These are phyloP conservation scores for Lodderomyces pseudojiufengensis DNA, from an alignment of 1,139 yeast genomes.

Conservation along the genomic window DNA sequence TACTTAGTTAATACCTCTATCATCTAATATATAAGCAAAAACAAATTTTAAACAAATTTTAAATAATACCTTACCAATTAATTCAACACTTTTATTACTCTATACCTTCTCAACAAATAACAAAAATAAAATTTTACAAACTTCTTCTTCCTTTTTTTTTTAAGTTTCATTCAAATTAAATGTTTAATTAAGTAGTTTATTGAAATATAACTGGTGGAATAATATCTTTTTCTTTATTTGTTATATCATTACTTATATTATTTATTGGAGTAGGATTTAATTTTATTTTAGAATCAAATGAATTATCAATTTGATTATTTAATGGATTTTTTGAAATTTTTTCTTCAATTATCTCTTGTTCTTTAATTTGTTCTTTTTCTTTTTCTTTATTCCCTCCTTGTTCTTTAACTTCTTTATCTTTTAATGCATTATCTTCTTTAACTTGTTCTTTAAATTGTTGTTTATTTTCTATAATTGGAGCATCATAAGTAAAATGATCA, in stretches of 20 bases:
- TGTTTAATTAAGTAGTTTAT: constrained; percentile 30
- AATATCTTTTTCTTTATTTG: constrained; percentile 6
- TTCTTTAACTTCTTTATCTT: too few relatives aligned
- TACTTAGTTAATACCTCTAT: too few relatives aligned
- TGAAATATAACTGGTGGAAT: constrained; percentile 8
- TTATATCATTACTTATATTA: constrained; percentile 3
- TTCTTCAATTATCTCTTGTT: too few relatives aligned
- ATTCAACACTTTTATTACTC: constrained; percentile 59
- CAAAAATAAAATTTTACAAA: too few relatives aligned
- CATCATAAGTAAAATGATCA: constrained; percentile 32
- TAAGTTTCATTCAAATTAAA: too few relatives aligned
- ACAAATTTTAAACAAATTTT: too few relatives aligned
- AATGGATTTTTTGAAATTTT: constrained; percentile 1
- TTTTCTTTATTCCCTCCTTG: not conserved
- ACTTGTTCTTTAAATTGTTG: not conserved
- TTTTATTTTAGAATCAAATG: constrained; percentile 7
- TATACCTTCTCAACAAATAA: too few relatives aligned
- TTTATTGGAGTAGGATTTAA: constrained; percentile 4
- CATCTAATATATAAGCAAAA: too few relatives aligned
- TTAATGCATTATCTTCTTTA: not conserved
- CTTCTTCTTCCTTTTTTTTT: too few relatives aligned
- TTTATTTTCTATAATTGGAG: constrained; percentile 13
- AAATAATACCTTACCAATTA: constrained; percentile 45
- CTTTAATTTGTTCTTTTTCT: not conserved
- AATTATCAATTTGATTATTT: constrained; percentile 4